phyloP scores from a whole-genome alignment of 257 asterid species.

The Nicotiana otophora region DNA sequence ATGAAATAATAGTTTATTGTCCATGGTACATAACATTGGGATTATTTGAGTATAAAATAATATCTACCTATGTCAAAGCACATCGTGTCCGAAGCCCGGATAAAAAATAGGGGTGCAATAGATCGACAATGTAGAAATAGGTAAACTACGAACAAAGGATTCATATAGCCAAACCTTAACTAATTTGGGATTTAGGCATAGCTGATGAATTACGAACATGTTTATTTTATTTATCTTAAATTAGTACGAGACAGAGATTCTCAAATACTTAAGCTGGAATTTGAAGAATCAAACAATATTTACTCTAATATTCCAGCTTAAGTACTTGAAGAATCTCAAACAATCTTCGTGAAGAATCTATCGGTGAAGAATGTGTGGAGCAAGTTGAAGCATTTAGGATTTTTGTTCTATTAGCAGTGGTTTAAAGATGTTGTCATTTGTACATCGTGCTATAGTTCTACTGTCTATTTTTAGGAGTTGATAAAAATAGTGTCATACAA shows the following conservation, averaged over 20 bases:
- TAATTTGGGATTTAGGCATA: neutral
- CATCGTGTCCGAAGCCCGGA: neutral
- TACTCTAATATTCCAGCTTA: too few species aligned
- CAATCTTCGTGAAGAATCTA: too few species aligned
- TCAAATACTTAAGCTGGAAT: neutral
- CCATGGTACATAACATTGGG: neutral
- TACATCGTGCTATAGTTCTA: too few species aligned
- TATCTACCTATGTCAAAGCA: neutral
- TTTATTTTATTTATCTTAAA: neutral
- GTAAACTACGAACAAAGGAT: neutral
- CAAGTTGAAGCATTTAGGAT: too few species aligned
- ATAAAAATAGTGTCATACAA: too few species aligned
- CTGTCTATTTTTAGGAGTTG: too few species aligned
- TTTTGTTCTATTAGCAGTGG: too few species aligned
- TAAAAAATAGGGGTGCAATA: neutral
- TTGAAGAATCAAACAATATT: too few species aligned
- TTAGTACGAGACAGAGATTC: neutral
- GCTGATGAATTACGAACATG: neutral
- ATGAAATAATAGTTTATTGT: neutral
- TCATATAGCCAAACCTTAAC: neutral
- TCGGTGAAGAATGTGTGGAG: too few species aligned
- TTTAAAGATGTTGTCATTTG: too few species aligned
- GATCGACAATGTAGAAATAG: neutral
- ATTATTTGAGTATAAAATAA: neutral
- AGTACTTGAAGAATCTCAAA: too few species aligned